Evolutionary conservation across 805 yeast genomes (phyloP).

Genomic region (Metschnikowia cerradonensis): DNA sequence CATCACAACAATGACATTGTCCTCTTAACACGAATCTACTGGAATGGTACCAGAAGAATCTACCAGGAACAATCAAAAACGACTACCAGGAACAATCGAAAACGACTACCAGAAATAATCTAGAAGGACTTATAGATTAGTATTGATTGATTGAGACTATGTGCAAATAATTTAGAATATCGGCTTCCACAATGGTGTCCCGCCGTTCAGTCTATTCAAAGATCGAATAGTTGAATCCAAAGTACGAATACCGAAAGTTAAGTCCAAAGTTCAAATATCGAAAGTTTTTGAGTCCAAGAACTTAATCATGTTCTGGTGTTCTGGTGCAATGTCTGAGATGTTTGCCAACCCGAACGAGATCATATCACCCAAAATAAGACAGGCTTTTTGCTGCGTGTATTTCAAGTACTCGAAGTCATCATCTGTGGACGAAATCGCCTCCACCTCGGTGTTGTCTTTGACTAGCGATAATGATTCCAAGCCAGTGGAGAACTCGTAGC

Average conservation of each 20-base stretch:
- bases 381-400: conserved; percentile 73
- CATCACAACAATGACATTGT: no score
- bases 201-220: not conserved
- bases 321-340: conserved; percentile 25
- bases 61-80: no score
- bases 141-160: not conserved
- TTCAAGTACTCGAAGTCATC: conserved; percentile 76
- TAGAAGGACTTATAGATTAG: no score
- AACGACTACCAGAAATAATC: no score
- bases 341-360: conserved; percentile 52
- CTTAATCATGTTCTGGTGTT: conserved; percentile 30
- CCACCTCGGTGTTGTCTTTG: conserved; percentile 26
- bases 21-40: no score
- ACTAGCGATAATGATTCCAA: conserved; percentile 39
- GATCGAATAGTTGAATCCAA: no score
- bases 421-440: conserved; percentile 35
- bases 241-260: no score
- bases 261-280: conserved; percentile 5
- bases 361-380: conserved; percentile 71
- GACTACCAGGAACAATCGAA: no score
- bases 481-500: conserved; percentile 44
- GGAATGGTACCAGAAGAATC: no score
- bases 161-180: not conserved
- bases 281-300: conserved; percentile 31
- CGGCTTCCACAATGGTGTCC: not conserved